Base-by-base conservation (phyloP, 2,329 filamentous ascomycete genomes). In the Verticillium dahliae region DNA sequence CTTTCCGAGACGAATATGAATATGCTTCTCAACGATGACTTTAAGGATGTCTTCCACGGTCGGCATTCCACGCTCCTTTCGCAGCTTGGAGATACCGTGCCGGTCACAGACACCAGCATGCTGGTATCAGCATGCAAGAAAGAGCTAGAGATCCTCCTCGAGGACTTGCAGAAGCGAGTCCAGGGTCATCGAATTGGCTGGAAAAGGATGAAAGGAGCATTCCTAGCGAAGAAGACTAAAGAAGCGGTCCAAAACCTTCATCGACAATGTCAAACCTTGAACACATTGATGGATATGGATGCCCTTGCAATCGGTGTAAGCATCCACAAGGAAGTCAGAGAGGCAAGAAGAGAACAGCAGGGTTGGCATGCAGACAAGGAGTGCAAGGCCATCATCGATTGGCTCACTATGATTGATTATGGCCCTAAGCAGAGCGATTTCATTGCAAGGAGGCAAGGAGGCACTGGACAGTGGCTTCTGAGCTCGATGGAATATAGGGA, bases 391-490 rank as follows among this genome's bases (percentile, higher is more conserved):
- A 60, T 27, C 9, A 66, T 74, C 4, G 60, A 75, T 14, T 81
- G 78, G 80, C 67, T 81, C 18, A 73, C 74, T 0, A 65, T 68
- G 4, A 60, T 68, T 4, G 68, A 78, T 35, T 77, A 76, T 62
- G 63, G 61, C 10, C 14, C 67, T 15, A 71, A 79, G 58, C 78
- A 81, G 37, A 71, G 61, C 18, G 75, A 78, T 59, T 70, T 71
- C 31, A 62, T 78, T 22, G 62, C 58, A 10, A 65, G 67, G 18
- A 68, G 70, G 34, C 50, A 65, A 54, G 31, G 15, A 22, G 63
- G 63, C 22, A 65, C 61, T 6, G 59, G 59, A 7, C 38, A 57
- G 38, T 65, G 63, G 63, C 41, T 65, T 9, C 59, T 65, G 13
- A 7, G 13, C 35, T 37, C 35, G 35, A 37, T 37, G 35, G 9